Evolutionary conservation across 1,139 yeast genomes (phyloP).

Genomic region (Suzukiozyma palmioleophila): DNA sequence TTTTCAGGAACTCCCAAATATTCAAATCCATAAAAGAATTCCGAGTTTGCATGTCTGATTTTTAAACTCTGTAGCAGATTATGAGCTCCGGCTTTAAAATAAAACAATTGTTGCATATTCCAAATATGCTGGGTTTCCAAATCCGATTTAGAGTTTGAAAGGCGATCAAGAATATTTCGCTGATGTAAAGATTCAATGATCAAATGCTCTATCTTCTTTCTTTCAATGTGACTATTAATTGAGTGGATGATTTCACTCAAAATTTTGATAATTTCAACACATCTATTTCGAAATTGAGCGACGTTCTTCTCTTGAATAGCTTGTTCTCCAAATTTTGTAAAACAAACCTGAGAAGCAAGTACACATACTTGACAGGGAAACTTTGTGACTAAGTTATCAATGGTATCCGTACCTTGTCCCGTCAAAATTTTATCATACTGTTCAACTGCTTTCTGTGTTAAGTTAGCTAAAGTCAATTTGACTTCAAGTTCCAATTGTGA

Average conservation of each 20-base stretch:
- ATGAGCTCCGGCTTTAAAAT: slow-evolving; percentile 19
- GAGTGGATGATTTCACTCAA: slow-evolving; percentile 14
- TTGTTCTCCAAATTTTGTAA: slow-evolving; percentile 45
- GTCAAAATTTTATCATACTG: slow-evolving; percentile 11
- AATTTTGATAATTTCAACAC: slow-evolving; percentile 9
- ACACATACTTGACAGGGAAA: slow-evolving; percentile 58
- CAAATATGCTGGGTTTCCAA: slow-evolving; percentile 27
- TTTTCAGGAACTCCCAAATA: slow-evolving; percentile 75
- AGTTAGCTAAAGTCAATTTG: slow-evolving; percentile 41
- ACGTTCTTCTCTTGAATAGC: slow-evolving; percentile 12
- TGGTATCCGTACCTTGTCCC: slow-evolving; percentile 3
- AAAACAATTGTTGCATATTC: slow-evolving; percentile 53
- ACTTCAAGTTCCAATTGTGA: slow-evolving; percentile 52
- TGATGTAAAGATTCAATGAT: slow-evolving; percentile 69
- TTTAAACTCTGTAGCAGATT: slow-evolving; percentile 33
- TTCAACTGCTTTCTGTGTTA: slow-evolving; percentile 11
- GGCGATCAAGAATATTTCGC: slow-evolving; percentile 30
- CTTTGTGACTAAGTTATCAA: slow-evolving; percentile 11
- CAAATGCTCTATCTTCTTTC: slow-evolving; percentile 53
- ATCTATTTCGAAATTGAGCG: slow-evolving; percentile 4
- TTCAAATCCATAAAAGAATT: slow-evolving; percentile 70
- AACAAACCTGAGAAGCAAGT: slow-evolving; percentile 55
- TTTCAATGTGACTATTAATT: slow-evolving; percentile 24
- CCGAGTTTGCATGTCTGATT: slow-evolving; percentile 51
- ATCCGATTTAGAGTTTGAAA: slow-evolving; percentile 16